Evolutionary conservation across 1,284 basidiomycete species (phyloP).

Genomic region (Trichosporon coremiiforme): DNA sequence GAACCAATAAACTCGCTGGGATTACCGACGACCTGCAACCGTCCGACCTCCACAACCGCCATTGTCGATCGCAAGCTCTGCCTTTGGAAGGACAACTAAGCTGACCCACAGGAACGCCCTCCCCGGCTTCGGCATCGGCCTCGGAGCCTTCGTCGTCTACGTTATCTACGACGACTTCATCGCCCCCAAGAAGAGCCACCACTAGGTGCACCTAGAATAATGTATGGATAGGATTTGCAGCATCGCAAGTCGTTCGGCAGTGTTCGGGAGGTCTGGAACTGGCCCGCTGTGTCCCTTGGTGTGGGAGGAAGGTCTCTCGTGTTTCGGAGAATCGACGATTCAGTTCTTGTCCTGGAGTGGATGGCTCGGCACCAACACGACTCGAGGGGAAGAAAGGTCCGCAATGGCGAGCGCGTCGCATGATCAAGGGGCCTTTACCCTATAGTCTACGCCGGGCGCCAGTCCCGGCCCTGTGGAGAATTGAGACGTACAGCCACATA

Average conservation of each 20-base stretch:
- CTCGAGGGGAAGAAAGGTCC: too few species aligned
- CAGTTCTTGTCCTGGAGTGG: too few species aligned
- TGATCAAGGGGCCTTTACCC: too few species aligned
- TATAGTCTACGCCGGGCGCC: too few species aligned
- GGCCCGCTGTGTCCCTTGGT: too few species aligned
- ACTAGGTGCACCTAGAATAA: constrained; percentile 24
- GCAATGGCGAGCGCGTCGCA: too few species aligned
- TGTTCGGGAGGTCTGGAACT: neutral
- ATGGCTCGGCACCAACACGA: too few species aligned
- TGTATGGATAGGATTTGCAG: constrained; percentile 23
- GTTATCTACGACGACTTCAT: constrained; percentile 73
- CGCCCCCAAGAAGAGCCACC: constrained; percentile 41
- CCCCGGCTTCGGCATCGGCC: constrained; percentile 88
- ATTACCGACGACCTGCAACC: neutral
- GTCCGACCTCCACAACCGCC: too few species aligned
- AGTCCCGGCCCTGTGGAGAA: too few species aligned
- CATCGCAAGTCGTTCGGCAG: neutral
- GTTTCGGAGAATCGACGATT: too few species aligned
- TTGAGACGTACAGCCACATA: neutral
- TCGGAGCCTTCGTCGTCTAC: constrained; percentile 86
- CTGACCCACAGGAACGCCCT: constrained; percentile 68
- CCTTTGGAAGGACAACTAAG: neutral
- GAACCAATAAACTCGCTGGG: neutral
- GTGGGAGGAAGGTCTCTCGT: too few species aligned
- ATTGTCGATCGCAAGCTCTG: neutral